A percentile compares a stretch with the other conserved stretches of the same genome.
These are phyloP conservation scores for Chrysoporthe deuterocubensis DNA, from an alignment of 2,329 filamentous ascomycete species.

Conservation along the genomic window DNA sequence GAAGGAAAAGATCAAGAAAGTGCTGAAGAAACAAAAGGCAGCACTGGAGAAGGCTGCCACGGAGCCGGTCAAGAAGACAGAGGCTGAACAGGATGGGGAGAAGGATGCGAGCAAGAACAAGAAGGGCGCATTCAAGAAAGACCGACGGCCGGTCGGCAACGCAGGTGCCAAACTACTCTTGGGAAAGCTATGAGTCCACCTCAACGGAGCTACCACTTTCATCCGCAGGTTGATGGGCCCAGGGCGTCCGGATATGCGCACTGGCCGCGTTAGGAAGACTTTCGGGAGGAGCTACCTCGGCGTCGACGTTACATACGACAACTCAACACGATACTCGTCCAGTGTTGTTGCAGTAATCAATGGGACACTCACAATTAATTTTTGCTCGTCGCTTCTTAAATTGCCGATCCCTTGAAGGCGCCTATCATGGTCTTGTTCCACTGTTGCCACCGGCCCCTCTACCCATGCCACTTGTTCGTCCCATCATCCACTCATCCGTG, in stretches of 20 bases:
- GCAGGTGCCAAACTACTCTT: conserved; percentile 65
- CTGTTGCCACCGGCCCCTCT: background rate
- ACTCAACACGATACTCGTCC: background rate
- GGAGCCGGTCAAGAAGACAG: conserved; percentile 55
- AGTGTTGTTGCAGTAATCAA: background rate
- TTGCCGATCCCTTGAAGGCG: background rate
- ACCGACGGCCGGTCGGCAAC: conserved; percentile 56
- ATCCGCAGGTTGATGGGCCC: background rate
- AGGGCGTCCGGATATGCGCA: background rate
- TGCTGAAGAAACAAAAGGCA: conserved; percentile 74
- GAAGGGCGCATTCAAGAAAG: conserved; percentile 45
- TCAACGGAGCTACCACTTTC: background rate
- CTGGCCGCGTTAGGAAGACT: background rate
- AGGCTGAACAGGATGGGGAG: conserved; percentile 48
- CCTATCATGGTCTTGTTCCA: background rate
- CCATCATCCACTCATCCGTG: background rate
- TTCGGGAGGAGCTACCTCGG: background rate
- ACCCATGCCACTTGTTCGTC: background rate
- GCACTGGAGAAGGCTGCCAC: conserved; percentile 69
- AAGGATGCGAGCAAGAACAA: conserved; percentile 49
- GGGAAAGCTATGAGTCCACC: conserved; percentile 52
- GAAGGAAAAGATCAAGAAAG: conserved; percentile 68
- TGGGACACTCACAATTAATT: background rate
- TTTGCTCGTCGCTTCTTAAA: background rate
- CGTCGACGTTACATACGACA: background rate